Base-by-base conservation (phyloP, 2,329 filamentous ascomycete genomes). In the Hymenotorrendiella dingleyae region DNA sequence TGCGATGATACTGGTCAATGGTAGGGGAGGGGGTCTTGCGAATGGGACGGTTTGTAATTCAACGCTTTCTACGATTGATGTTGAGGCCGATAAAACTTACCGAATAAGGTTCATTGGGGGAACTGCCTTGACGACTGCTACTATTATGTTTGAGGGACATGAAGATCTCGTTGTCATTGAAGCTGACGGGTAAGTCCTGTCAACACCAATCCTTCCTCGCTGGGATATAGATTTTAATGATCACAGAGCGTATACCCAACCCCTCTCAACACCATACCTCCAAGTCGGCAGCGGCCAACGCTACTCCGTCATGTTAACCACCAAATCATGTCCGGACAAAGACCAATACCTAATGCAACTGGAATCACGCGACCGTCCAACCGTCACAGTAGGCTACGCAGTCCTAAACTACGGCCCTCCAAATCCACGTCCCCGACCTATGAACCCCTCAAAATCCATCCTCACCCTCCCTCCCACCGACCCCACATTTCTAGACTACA, bases 21-120 rank as follows among this genome's bases (percentile, higher is more conserved):
- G 76, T 1, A 60, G 72, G 30, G 69, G 67, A 14, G 70, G 72
- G 2, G 68, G 69, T 3, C 66, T 62, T 11, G 52, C 49, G 14
- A 61, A 58, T 36, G 54, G 22, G 56, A 66, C 48, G 48, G 40
- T 34, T 17, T 64, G 62, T 45, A 60, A 57, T 61, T 57, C 29
- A 72, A 50, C 34, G 42, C 28, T 58, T 7, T 65, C 69, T 4
- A 64, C 78, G 4, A 73, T 84, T 46, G 67, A 74, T 4, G 74
- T 85, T 7, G 64, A 80, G 28, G 74, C 79, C 0, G 72, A 66
- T 9, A 78, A 71, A 55, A 78, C 71, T 0, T 85, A 84, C 52
- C 69, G 79, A 2, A 60, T 84, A 39, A 69, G 81, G 7, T 75
- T 80, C 53, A 71, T 84, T 32, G 76, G 77, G 3, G 69, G 60